Evolutionary conservation across 306 rosid genomes (phyloP).

Genomic region (Calophaca sinica): DNA sequence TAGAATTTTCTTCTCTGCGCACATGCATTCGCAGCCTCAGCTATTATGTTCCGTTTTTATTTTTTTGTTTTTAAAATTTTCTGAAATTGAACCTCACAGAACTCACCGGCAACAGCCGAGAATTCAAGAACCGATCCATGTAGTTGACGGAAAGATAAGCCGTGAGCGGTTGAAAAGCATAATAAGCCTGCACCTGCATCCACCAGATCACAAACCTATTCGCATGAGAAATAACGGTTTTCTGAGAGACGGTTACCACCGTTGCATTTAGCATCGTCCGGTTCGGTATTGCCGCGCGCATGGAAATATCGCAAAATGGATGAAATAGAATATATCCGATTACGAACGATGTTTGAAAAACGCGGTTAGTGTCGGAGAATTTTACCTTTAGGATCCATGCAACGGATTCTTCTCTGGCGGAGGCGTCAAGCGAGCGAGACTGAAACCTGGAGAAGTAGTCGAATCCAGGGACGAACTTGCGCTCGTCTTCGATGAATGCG

Average conservation of each 20-base stretch:
- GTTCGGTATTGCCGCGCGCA: slow-evolving; percentile 26
- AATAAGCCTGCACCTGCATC: slow-evolving; percentile 74
- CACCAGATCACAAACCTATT: slow-evolving; percentile 17
- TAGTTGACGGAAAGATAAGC: slow-evolving; percentile 95
- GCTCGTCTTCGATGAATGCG: slow-evolving; percentile 80
- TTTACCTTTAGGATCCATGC: slow-evolving; percentile 98
- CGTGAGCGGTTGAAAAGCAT: slow-evolving; percentile 88
- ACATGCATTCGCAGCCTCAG: slow-evolving; percentile 13
- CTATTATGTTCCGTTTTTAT: neutral
- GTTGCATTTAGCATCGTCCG: slow-evolving; percentile 30
- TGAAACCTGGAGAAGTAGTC: slow-evolving; percentile 72
- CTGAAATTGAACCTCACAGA: slow-evolving; percentile 33
- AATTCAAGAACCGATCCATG: slow-evolving; percentile 87
- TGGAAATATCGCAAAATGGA: slow-evolving; percentile 52
- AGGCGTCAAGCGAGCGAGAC: slow-evolving; percentile 68
- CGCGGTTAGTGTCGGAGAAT: neutral
- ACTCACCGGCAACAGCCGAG: slow-evolving; percentile 86
- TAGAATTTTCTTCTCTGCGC: slow-evolving; percentile 21
- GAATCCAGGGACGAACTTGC: slow-evolving; percentile 77
- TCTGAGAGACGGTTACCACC: neutral
- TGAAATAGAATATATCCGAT: slow-evolving; percentile 30
- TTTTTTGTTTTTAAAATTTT: neutral
- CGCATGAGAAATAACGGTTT: slow-evolving; percentile 14
- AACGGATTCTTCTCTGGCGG: slow-evolving; percentile 82
- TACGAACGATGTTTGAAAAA: neutral